phyloP scores from a whole-genome alignment of 306 rosid genomes.

The Rubus idaeus region DNA sequence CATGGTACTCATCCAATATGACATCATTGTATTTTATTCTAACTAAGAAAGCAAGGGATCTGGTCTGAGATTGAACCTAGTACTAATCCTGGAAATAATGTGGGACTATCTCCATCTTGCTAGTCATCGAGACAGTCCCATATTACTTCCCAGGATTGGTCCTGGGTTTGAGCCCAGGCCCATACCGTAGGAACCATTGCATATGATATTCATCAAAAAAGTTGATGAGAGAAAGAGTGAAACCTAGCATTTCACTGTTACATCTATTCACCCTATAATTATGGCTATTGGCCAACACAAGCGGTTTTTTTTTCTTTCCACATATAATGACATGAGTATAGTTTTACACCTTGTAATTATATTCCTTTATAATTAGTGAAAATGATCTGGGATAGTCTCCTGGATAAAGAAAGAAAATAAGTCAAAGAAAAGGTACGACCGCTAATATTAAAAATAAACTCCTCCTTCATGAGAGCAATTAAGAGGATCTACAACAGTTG shows the following conservation, averaged over 20 bases:
- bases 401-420: neutral
- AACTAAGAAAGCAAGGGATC: neutral
- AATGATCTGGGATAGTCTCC: neutral
- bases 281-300: no score
- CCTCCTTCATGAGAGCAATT: neutral
- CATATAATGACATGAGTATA: neutral
- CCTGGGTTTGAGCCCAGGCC: neutral
- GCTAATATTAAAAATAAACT: neutral
- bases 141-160: neutral
- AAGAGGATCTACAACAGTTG: neutral
- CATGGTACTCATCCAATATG: neutral
- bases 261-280: no score
- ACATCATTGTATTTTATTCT: neutral
- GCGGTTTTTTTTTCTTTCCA: neutral
- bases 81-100: neutral
- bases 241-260: no score
- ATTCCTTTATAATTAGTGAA: neutral
- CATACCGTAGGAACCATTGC: neutral
- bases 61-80: neutral
- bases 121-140: neutral
- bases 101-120: constrained; percentile 3
- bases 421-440: neutral
- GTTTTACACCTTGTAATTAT: neutral
- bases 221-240: neutral
- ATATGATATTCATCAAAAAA: neutral